Base-by-base conservation (phyloP, 2,329 filamentous ascomycete genomes). In the Fusarium napiforme region DNA sequence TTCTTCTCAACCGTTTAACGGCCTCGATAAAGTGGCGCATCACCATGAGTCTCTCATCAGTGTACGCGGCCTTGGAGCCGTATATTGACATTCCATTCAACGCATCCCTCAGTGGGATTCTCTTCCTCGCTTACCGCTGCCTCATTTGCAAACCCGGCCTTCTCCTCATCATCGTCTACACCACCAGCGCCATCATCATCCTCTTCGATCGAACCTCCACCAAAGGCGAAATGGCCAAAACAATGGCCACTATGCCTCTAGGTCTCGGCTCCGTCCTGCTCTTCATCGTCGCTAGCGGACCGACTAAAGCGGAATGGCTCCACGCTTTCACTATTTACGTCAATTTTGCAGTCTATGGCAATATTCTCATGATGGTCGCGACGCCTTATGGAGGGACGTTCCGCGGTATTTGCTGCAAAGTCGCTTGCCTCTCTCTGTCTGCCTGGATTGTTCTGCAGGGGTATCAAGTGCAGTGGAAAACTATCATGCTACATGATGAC, bases 341-440 rank as follows among this genome's bases (percentile, higher is more conserved):
- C 19, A 61, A 61, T 26, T 57, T 45, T 9, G 59, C 59, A 0
- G 59, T 61, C 16, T 61, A 61, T 9, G 59, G 59, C 32, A 61
- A 61, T 11, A 61, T 61, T 18, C 18, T 45, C 16, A 61, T 61
- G 59, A 61, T 61, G 59, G 21, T 61, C 23, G 59, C 39, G 23
- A 61, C 59, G 1, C 59, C 59, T 15, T 61, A 32, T 18, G 59
- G 59, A 8, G 30, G 34, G 1, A 57, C 26, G 2, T 61, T 61
- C n/a, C 49, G 59, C 7, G 59, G 59, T 3, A 32, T 45, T 4
- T 26, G 59, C 26, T 61, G 59, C 39, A 61, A 61, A 18, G 19
- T 14, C 3, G 50, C 59, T 8, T 57, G 59, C 4, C 9, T 61
- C 9, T 34, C 39, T 18, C 50, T 61, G 7, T 61, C 59, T 0